Conservation (phyloP, 768 basidiomycete species). For the Austroboletus festivus region DNA sequence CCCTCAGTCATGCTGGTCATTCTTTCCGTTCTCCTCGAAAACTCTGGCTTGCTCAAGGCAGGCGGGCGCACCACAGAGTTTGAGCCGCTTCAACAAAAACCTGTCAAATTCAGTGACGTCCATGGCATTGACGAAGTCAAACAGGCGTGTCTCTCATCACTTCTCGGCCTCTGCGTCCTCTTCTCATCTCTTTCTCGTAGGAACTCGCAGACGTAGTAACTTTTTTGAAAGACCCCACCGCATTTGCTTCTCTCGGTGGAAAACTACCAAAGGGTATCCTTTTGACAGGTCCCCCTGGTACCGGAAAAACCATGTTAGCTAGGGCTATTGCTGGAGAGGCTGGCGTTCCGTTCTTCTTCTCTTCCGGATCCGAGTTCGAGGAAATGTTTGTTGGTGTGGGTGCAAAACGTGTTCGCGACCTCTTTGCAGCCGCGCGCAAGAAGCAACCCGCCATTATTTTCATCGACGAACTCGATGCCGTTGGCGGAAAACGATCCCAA, state of each 20-base stretch:
- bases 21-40: slow-evolving; percentile 87
- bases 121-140: slow-evolving; percentile 98
- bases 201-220: slow-evolving; percentile 93
- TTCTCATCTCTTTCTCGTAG: slow-evolving; percentile 37
- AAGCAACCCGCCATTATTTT: slow-evolving; percentile 97
- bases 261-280: slow-evolving; percentile 93
- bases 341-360: slow-evolving; percentile 95
- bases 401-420: slow-evolving; percentile 91
- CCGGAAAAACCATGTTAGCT: slow-evolving; percentile 83
- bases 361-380: slow-evolving; percentile 95
- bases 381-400: slow-evolving; percentile 98
- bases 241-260: slow-evolving; percentile 88
- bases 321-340: slow-evolving; percentile 97
- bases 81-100: slow-evolving; percentile 74
- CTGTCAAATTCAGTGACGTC: slow-evolving; percentile 90
- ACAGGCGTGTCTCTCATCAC: slow-evolving; percentile 47
- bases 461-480: slow-evolving; percentile 94
- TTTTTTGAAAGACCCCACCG: slow-evolving; percentile 90
- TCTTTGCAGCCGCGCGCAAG: slow-evolving; percentile 91
- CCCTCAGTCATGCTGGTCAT: slow-evolving; percentile 74
- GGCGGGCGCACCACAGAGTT: slow-evolving; percentile 81
- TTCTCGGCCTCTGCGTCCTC: neutral
- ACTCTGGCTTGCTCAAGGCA: slow-evolving; percentile 88
- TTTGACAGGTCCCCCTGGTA: slow-evolving; percentile 88
- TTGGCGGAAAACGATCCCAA: slow-evolving; percentile 83